Conservation (phyloP, 768 basidiomycete species). For the Leccinum obscurum region DNA sequence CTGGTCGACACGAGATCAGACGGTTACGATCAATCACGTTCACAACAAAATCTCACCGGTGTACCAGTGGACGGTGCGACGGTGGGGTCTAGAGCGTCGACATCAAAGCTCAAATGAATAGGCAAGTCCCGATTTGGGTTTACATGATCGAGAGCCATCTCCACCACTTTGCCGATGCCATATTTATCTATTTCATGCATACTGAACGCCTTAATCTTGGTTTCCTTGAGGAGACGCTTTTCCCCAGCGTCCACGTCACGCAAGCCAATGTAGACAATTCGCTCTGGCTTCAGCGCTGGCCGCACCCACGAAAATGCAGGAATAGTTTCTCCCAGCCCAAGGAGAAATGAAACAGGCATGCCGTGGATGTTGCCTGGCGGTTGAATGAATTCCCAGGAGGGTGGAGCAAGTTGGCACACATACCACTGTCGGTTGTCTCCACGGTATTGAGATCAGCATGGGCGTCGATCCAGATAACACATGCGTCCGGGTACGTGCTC, state of each 20-base stretch:
- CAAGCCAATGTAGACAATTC: slow-evolving; percentile 95
- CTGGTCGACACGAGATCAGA: slow-evolving; percentile 32
- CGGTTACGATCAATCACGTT: background rate
- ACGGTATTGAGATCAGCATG: slow-evolving; percentile 96
- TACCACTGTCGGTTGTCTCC: slow-evolving; percentile 75
- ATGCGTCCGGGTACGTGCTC: slow-evolving; percentile 75
- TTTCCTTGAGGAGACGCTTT: slow-evolving; percentile 78
- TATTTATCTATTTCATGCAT: slow-evolving; percentile 91
- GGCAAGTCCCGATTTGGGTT: slow-evolving; percentile 82
- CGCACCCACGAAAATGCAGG: slow-evolving; percentile 59
- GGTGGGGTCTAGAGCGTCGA: slow-evolving; percentile 89
- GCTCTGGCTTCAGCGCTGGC: slow-evolving; percentile 64
- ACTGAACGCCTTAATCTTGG: slow-evolving; percentile 81
- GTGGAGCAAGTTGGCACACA: slow-evolving; percentile 12
- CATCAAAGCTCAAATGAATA: slow-evolving; percentile 96
- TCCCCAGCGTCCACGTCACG: slow-evolving; percentile 91
- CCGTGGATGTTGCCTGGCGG: slow-evolving; percentile 89
- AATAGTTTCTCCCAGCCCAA: slow-evolving; percentile 45
- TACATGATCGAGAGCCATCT: slow-evolving; percentile 94
- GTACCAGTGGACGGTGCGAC: slow-evolving; percentile 97
- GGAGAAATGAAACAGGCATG: slow-evolving; percentile 94
- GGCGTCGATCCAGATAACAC: slow-evolving; percentile 96
- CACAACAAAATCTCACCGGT: slow-evolving; percentile 51
- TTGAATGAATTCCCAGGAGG: slow-evolving; percentile 2
- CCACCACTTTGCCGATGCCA: slow-evolving; percentile 92